A percentile compares a stretch with the other conserved stretches of the same genome.
Conservation (phyloP, 2,329 filamentous ascomycete genomes). For the Pezicula rhizophila region DNA sequence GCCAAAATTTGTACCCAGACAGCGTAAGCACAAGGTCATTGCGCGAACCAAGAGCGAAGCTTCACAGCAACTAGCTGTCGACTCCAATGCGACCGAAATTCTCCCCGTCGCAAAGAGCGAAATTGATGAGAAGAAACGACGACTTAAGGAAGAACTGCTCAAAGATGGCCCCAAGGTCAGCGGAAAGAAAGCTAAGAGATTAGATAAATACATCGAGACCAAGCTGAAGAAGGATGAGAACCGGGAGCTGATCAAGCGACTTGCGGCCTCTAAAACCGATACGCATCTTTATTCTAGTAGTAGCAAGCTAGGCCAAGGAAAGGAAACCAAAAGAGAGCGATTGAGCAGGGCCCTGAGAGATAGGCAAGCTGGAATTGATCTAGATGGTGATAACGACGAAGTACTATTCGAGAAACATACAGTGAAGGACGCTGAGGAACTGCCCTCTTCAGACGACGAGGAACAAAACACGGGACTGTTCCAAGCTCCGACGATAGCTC, state of each 20-base stretch:
- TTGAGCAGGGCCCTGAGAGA: constrained; percentile 59
- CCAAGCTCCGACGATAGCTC: constrained; percentile 6
- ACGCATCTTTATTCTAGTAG: constrained; percentile 76
- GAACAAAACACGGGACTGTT: constrained; percentile 12
- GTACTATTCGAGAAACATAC: constrained; percentile 45
- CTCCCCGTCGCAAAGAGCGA: constrained; percentile 39
- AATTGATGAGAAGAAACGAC: constrained; percentile 48
- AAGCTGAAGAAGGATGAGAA: constrained; percentile 96
- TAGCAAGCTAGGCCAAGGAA: constrained; percentile 66
- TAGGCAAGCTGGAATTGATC: constrained; percentile 52
- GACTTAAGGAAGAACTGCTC: constrained; percentile 47
- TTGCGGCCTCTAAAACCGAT: constrained; percentile 74
- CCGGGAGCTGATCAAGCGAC: constrained; percentile 72
- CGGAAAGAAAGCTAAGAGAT: constrained; percentile 59
- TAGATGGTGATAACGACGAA: constrained; percentile 36
- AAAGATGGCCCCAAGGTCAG: constrained; percentile 49
- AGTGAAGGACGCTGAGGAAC: constrained; percentile 25
- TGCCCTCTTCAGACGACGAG: constrained; percentile 21
- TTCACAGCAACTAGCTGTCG: constrained; percentile 27
- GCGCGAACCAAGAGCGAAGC: constrained; percentile 49
- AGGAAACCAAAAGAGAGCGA: constrained; percentile 66
- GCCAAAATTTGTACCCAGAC: constrained; percentile 52
- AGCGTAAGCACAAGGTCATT: constrained; percentile 63
- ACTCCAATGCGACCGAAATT: constrained; percentile 52
- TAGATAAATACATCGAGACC: constrained; percentile 71